These are phyloP conservation scores for Penicillium sp. DNA, from an alignment of 2,329 filamentous ascomycete species.

Conservation along the genomic window DNA sequence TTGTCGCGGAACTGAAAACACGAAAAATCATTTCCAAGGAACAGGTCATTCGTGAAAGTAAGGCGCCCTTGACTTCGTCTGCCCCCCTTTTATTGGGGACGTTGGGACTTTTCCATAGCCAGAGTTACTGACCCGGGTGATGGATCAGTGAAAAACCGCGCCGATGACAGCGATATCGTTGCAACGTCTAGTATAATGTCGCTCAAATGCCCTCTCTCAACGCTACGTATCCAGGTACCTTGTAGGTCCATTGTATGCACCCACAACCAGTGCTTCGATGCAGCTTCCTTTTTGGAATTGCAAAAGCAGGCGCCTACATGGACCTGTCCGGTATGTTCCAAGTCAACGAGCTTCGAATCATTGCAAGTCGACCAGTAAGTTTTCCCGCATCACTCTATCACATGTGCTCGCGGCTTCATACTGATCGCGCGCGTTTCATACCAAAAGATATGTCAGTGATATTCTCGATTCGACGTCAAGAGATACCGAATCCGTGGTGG, in stretches of 20 bases:
- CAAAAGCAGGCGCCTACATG: conserved; percentile 96
- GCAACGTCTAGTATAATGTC: conserved; percentile 84
- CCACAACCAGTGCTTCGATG: conserved; percentile 94
- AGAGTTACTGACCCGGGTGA: neutral
- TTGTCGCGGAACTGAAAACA: conserved; percentile 61
- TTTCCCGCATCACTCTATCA: neutral
- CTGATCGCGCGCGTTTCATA: neutral
- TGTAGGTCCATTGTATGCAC: conserved; percentile 73
- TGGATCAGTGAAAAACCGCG: conserved; percentile 65
- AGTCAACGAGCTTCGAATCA: conserved; percentile 69
- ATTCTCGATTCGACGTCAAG: conserved; percentile 69
- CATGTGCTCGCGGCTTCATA: conserved; percentile 6
- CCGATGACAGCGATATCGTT: conserved; percentile 81
- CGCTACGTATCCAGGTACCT: conserved; percentile 71
- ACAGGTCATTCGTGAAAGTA: conserved; percentile 78
- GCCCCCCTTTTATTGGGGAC: too few species aligned
- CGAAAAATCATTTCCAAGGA: conserved; percentile 71
- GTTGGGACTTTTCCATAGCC: too few species aligned
- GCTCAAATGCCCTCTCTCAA: conserved; percentile 86
- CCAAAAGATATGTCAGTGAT: conserved; percentile 69
- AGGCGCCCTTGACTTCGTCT: neutral
- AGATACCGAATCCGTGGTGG: conserved; percentile 74
- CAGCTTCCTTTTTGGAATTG: conserved; percentile 80
- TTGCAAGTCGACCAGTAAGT: conserved; percentile 81
- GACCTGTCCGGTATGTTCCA: conserved; percentile 92